These are phyloP conservation scores for Tetrastigma voinierianum DNA, from an alignment of 164 flowering plant genomes.

Conservation along the genomic window DNA sequence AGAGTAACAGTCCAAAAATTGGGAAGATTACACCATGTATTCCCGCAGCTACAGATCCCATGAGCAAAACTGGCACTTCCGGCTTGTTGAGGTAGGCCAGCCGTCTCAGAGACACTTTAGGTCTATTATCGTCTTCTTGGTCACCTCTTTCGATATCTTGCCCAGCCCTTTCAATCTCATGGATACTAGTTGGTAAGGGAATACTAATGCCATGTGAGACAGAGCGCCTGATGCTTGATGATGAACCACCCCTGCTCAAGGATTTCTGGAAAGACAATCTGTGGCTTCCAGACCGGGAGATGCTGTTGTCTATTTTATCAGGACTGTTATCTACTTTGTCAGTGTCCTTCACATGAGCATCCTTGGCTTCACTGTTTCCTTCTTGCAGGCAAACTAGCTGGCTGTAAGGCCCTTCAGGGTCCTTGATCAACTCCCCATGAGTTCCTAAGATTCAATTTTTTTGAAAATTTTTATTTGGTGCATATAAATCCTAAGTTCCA, in stretches of 20 bases:
- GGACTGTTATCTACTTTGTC: neutral
- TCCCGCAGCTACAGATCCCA: constrained; percentile 18
- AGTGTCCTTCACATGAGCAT: neutral
- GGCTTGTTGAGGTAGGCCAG: constrained; percentile 19
- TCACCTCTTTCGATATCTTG: neutral
- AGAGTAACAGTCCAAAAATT: constrained; percentile 12
- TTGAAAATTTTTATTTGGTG: too few species aligned
- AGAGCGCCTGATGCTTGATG: constrained; percentile 5
- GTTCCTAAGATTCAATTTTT: neutral
- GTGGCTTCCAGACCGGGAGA: constrained; percentile 11
- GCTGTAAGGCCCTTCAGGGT: constrained; percentile 16
- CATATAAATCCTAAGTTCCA: too few species aligned
- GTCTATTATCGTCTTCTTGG: neutral
- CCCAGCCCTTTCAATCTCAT: neutral
- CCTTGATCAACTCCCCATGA: constrained; percentile 13
- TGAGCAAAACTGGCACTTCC: constrained; percentile 11
- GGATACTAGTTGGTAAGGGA: neutral
- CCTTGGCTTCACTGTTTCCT: neutral
- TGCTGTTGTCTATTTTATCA: neutral
- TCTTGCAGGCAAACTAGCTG: constrained; percentile 17
- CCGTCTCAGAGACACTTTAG: constrained; percentile 1
- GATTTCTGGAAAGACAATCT: neutral
- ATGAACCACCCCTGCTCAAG: constrained; percentile 3
- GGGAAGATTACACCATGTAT: constrained; percentile 16
- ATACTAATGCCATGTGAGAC: constrained; percentile 4